Evolutionary conservation across 2,329 filamentous ascomycete genomes (phyloP).

Genomic region (Trichophyton simii): DNA sequence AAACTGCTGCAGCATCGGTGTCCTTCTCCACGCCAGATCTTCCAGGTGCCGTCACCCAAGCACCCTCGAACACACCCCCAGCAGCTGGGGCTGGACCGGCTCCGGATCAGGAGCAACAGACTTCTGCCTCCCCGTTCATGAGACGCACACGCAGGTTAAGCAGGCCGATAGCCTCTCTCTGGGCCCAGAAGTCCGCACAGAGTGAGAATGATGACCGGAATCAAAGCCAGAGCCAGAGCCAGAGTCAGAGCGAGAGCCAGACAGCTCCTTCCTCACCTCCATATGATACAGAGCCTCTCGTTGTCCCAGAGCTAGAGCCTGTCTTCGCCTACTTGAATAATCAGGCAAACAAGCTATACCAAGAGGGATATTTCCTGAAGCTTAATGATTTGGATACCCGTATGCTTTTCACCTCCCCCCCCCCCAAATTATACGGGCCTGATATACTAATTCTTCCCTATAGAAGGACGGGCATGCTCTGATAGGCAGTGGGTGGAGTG

Average conservation of each 20-base stretch:
- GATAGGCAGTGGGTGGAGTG: constrained; percentile 92
- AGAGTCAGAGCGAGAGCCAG: neutral
- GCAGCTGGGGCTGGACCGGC: neutral
- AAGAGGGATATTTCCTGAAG: constrained; percentile 96
- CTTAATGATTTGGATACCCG: constrained; percentile 86
- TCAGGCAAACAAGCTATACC: constrained; percentile 91
- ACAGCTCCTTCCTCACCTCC: neutral
- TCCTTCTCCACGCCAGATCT: constrained; percentile 7
- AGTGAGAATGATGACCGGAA: neutral
- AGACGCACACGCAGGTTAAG: neutral
- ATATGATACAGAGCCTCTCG: neutral
- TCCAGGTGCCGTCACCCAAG: neutral
- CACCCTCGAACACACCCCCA: neutral
- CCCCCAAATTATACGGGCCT: neutral
- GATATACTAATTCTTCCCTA: constrained; percentile 20
- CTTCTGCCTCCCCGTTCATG: neutral
- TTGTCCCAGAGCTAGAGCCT: constrained; percentile 68
- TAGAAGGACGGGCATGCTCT: constrained; percentile 73
- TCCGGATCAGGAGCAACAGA: neutral
- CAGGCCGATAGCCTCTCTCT: neutral
- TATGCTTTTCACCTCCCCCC: constrained; percentile 39
- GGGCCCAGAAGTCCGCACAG: neutral
- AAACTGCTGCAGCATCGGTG: neutral
- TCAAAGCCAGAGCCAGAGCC: neutral
- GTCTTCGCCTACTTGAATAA: constrained; percentile 91